Evolutionary conservation across 2,329 filamentous ascomycete species (phyloP).

Genomic region (Monilinia fructicola): DNA sequence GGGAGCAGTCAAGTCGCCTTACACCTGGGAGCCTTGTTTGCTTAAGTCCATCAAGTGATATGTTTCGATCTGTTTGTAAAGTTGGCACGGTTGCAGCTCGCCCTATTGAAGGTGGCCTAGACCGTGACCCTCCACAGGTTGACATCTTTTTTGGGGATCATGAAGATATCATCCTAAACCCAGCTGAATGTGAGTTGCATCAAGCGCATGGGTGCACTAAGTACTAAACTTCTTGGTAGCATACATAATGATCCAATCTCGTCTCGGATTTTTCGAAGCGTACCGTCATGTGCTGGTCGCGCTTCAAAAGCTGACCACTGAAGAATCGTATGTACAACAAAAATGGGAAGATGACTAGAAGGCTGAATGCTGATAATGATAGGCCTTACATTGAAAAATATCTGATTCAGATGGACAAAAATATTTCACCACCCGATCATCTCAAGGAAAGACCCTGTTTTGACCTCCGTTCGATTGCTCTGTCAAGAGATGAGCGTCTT

Average conservation of each 20-base stretch:
- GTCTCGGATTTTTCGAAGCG: slow-evolving; percentile 74
- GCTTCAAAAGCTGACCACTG: slow-evolving; percentile 55
- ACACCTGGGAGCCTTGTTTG: slow-evolving; percentile 54
- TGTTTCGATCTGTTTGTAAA: slow-evolving; percentile 63
- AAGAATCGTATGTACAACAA: slow-evolving; percentile 25
- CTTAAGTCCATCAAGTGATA: slow-evolving; percentile 54
- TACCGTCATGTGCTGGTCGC: slow-evolving; percentile 70
- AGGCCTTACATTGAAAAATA: slow-evolving; percentile 20
- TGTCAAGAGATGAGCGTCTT: background rate
- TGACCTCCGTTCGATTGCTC: slow-evolving; percentile 20
- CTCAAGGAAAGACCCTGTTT: slow-evolving; percentile 22
- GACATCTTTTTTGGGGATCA: slow-evolving; percentile 70
- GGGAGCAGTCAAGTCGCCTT: slow-evolving; percentile 55
- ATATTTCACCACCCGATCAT: slow-evolving; percentile 25
- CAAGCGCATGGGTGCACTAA: background rate
- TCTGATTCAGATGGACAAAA: slow-evolving; percentile 13
- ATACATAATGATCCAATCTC: slow-evolving; percentile 73
- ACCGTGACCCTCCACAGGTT: slow-evolving; percentile 66
- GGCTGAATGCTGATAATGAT: background rate
- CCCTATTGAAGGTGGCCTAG: slow-evolving; percentile 58
- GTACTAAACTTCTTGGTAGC: slow-evolving; percentile 25
- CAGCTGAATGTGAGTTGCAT: slow-evolving; percentile 54
- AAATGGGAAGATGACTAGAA: background rate
- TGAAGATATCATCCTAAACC: slow-evolving; percentile 65
- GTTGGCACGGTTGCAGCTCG: slow-evolving; percentile 73